phyloP scores from a whole-genome alignment of 106 monocot species.

The Dioscorea zingiberensis region DNA sequence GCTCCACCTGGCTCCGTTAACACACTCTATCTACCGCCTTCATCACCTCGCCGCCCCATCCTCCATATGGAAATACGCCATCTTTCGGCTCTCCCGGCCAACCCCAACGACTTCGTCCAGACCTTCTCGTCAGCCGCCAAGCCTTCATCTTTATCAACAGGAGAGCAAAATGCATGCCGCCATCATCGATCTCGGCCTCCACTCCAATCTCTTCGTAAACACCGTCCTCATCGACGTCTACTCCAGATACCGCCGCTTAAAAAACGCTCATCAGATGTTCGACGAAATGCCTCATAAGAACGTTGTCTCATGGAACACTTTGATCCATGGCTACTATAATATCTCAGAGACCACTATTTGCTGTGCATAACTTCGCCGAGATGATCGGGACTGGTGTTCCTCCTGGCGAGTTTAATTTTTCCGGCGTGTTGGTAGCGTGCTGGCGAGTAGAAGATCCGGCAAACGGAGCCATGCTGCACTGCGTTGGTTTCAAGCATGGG shows the following conservation, averaged over 20 bases:
- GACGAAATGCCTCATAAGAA: conserved; percentile 37
- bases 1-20: too few species aligned
- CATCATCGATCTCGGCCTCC: conserved; percentile 30
- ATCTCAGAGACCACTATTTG: conserved; percentile 1
- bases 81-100: neutral
- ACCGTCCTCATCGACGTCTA: conserved; percentile 33
- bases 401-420: conserved; percentile 26
- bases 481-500: conserved; percentile 25
- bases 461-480: conserved; percentile 25
- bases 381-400: conserved; percentile 15
- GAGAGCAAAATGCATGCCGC: conserved; percentile 16
- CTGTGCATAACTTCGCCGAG: conserved; percentile 7
- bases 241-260: conserved; percentile 7
- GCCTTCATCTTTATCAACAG: conserved; percentile 13
- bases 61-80: too few species aligned
- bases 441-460: neutral
- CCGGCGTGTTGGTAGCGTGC: conserved; percentile 25
- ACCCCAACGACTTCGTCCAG: conserved; percentile 25
- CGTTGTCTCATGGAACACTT: conserved; percentile 35
- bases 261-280: conserved; percentile 27
- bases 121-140: conserved; percentile 21
- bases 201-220: conserved; percentile 29
- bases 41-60: too few species aligned
- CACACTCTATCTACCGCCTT: too few species aligned
- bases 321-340: conserved; percentile 30